Evolutionary conservation across 176 grass and related monocot genomes (phyloP), one percentile per base, ranked within the genome.

Genomic region (Juncus inflexus): DNA sequence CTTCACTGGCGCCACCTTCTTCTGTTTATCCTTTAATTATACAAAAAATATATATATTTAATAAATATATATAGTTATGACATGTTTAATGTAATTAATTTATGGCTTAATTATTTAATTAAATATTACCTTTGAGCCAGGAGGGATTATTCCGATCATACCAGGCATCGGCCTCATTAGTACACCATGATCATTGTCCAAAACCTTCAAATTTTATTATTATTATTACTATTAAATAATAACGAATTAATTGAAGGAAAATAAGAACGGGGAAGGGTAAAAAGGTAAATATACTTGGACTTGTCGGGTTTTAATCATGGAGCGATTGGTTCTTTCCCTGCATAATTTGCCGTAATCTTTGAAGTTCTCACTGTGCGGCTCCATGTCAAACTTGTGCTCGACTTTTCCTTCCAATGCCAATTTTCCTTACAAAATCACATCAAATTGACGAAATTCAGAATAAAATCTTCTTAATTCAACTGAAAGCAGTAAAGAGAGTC

Each of bases 131-230:
- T 96, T 95, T 7, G 81, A 58, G 72, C 86, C 81, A 83, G 43
- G 9, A 74, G 81, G 61, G 67, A 85, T 61, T 28, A 96, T 75
- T 69, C 87, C 81, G 70, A 96, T 86, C 78, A 78, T 74, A 13
- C 91, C 91, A 85, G 91, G 91, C 84, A 96, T 63, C 47, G 91
- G 91, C 40, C 87, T 90, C 87, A 96, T 85, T 42, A 78, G 83
- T 50, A 85, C 78, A 69, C 91, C 87, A 7, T 85, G 69, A 68
- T 90, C 87, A 65, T 95, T 84, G 64, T 83, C 84, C 50, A 96
- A 65, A 58, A 96, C 81, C 91, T 96, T 70, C 36, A 77, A 35
- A 37, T 36, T 35, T 63, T 28, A 28, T 28, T 28, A 28, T 28
- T 28, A 28, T 28, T 28, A 28, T 59, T 10, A 59, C 58, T 10